phyloP scores from a whole-genome alignment of 192 early-diverging fungal species.

The Podila minutissima region DNA sequence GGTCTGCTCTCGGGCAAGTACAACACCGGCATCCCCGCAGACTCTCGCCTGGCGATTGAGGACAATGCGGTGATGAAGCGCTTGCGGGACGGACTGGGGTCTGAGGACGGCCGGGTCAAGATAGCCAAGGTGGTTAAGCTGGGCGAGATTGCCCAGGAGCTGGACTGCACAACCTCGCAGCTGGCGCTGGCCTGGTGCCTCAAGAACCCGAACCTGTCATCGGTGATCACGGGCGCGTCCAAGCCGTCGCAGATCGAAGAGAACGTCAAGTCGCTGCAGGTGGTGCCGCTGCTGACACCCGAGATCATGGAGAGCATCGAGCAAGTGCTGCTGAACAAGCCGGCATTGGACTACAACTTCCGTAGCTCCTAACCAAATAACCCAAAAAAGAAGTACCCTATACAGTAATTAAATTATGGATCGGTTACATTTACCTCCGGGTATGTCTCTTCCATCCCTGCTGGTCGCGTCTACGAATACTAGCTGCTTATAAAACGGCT shows the following conservation, averaged over 20 bases:
- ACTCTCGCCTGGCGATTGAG: conserved; percentile 71
- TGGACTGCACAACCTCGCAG: conserved; percentile 36
- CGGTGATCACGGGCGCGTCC: conserved; percentile 76
- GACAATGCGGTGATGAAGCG: conserved; percentile 67
- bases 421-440: too few species aligned
- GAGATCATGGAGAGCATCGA: conserved; percentile 79
- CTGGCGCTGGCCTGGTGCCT: conserved; percentile 56
- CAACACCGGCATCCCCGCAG: conserved; percentile 72
- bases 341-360: conserved; percentile 62
- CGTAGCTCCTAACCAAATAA: conserved; percentile 44
- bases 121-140: conserved; percentile 67
- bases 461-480: too few species aligned
- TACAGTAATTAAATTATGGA: too few species aligned
- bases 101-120: conserved; percentile 75
- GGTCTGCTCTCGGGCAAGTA: conserved; percentile 75
- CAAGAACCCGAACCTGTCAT: conserved; percentile 67
- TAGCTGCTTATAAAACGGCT: too few species aligned
- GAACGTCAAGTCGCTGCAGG: conserved; percentile 71
- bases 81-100: conserved; percentile 61
- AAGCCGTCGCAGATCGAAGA: conserved; percentile 75
- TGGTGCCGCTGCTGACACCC: conserved; percentile 69
- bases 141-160: conserved; percentile 23
- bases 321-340: conserved; percentile 75
- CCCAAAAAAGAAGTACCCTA: too few species aligned
- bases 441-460: too few species aligned